Percentiles rank a stretch among this genome's conserved stretches.
Evolutionary conservation across 768 basidiomycete genomes (phyloP).

Genomic region (Amanita subjunquillea): DNA sequence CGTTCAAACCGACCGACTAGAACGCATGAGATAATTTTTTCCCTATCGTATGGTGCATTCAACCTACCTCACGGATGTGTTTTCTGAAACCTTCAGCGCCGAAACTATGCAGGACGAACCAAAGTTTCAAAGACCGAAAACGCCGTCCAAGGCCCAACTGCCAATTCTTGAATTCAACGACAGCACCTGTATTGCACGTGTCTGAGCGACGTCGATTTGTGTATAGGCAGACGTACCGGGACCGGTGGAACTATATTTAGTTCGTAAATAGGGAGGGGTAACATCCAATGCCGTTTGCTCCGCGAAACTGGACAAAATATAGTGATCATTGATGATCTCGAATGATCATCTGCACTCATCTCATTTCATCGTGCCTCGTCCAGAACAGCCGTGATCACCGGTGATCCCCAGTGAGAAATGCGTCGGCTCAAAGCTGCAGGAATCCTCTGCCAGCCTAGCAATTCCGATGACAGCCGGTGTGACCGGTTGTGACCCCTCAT

Average conservation of each 20-base stretch:
- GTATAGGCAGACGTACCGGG: neutral
- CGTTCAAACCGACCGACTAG: constrained; percentile 56
- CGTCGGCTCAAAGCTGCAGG: too few relatives aligned
- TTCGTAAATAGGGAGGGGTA: constrained; percentile 76
- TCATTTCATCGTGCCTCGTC: too few relatives aligned
- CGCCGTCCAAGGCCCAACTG: constrained; percentile 72
- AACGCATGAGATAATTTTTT: neutral
- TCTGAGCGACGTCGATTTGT: neutral
- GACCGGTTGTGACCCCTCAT: too few relatives aligned
- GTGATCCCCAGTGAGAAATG: too few relatives aligned
- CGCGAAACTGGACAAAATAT: too few relatives aligned
- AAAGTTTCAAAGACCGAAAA: constrained; percentile 84
- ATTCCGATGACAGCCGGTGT: too few relatives aligned
- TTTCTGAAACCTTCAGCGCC: constrained; percentile 61
- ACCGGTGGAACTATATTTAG: constrained; percentile 64
- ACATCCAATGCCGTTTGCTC: constrained; percentile 77
- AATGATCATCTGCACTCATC: too few relatives aligned
- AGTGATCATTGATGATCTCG: too few relatives aligned
- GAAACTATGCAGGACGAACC: constrained; percentile 84
- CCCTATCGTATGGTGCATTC: neutral
- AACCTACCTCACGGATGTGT: constrained; percentile 46
- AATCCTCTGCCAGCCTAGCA: too few relatives aligned
- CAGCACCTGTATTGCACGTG: constrained; percentile 38
- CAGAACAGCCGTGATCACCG: too few relatives aligned
- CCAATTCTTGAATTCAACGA: constrained; percentile 86